phyloP scores from a whole-genome alignment of 2,329 filamentous ascomycete species.

The Metarhizium brunneum region DNA sequence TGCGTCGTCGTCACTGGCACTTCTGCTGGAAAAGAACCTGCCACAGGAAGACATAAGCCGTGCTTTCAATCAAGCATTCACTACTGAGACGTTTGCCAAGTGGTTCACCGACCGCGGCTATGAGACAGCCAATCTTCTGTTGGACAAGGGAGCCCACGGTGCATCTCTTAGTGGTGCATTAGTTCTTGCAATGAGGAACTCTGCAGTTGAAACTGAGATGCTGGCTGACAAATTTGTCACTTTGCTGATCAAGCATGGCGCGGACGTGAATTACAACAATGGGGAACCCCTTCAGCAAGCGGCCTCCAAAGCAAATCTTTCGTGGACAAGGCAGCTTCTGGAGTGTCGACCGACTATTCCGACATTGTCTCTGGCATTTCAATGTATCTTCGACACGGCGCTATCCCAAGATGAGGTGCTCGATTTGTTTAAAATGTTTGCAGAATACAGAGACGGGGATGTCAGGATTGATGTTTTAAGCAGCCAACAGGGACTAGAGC shows the following conservation, averaged over 20 bases:
- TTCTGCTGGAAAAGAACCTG: slow-evolving; percentile 33
- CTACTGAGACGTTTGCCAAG: slow-evolving; percentile 24
- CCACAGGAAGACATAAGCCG: slow-evolving; percentile 32
- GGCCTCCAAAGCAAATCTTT: slow-evolving; percentile 39
- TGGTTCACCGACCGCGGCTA: slow-evolving; percentile 42
- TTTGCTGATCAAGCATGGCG: slow-evolving; percentile 27
- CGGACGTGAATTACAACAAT: slow-evolving; percentile 39
- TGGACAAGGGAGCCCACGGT: slow-evolving; percentile 39
- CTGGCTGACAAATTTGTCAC: slow-evolving; percentile 37
- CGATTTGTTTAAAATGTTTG: slow-evolving; percentile 41
- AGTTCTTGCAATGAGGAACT: slow-evolving; percentile 34
- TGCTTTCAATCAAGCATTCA: slow-evolving; percentile 36
- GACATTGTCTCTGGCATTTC: slow-evolving; percentile 44
- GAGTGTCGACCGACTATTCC: slow-evolving; percentile 38
- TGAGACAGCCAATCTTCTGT: slow-evolving; percentile 35
- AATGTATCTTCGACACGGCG: slow-evolving; percentile 43
- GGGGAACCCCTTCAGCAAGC: slow-evolving; percentile 47
- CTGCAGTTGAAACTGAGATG: slow-evolving; percentile 25
- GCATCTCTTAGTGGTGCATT: slow-evolving; percentile 36
- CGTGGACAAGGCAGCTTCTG: slow-evolving; percentile 41
- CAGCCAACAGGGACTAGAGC: slow-evolving; percentile 30
- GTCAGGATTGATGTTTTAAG: slow-evolving; percentile 42
- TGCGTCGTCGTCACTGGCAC: slow-evolving; percentile 26
- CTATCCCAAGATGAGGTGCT: slow-evolving; percentile 40
- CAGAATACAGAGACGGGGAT: slow-evolving; percentile 37